Conservation (phyloP, 1,139 yeast genomes). For the Suhomyces kunorum region DNA sequence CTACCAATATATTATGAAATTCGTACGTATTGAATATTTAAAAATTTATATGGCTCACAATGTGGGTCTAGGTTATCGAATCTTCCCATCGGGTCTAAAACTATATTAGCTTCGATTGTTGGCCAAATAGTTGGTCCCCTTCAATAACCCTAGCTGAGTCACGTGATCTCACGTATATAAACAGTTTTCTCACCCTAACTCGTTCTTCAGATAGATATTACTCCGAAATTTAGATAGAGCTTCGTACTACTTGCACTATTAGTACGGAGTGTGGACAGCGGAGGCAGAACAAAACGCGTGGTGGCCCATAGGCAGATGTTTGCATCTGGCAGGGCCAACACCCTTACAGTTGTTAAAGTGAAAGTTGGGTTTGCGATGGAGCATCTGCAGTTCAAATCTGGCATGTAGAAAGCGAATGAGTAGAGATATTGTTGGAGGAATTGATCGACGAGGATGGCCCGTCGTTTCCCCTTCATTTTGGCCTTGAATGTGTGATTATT, state of each 20-base stretch:
- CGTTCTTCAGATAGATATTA: conserved; percentile 27
- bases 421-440: neutral
- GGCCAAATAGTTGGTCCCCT: too few species aligned
- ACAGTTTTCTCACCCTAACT: conserved; percentile 5
- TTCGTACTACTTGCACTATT: conserved; percentile 41
- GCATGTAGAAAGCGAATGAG: neutral
- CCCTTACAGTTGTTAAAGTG: conserved; percentile 4
- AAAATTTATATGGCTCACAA: too few species aligned
- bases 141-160: neutral
- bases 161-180: conserved; percentile 9
- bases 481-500: too few species aligned
- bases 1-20: too few species aligned
- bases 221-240: conserved; percentile 65
- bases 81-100: too few species aligned
- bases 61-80: too few species aligned
- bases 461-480: too few species aligned
- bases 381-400: neutral
- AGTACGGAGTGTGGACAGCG: conserved; percentile 71
- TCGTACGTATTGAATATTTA: too few species aligned
- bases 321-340: conserved; percentile 4
- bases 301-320: conserved; percentile 3
- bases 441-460: neutral
- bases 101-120: too few species aligned
- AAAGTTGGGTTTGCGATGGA: neutral
- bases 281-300: conserved; percentile 47